A percentile compares a stretch with the other conserved stretches of the same genome.
Conservation (phyloP, 805 yeast species). For the Spencermartinsiella europaea region DNA sequence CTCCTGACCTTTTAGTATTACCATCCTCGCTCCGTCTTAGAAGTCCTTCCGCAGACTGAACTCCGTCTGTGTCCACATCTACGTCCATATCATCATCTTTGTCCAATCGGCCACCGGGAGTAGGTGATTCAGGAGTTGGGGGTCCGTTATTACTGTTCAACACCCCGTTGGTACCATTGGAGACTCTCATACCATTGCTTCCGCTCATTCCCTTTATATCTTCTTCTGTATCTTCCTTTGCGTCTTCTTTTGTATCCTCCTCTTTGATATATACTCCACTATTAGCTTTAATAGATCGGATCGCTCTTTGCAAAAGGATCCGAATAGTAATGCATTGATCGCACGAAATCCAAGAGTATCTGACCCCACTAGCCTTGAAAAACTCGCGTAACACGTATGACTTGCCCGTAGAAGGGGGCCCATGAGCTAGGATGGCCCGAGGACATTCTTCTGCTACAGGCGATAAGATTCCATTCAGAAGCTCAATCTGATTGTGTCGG, state of each 20-base stretch:
- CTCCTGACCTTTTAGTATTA: conserved; percentile 1
- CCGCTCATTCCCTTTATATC: not conserved
- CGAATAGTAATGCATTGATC: conserved; percentile 47
- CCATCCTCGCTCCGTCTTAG: too few species aligned
- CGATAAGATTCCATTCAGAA: not conserved
- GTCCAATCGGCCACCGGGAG: not conserved
- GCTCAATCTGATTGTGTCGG: conserved; percentile 3
- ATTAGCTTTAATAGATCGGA: conserved; percentile 36
- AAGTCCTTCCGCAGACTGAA: conserved; percentile 13
- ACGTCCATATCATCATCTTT: not conserved
- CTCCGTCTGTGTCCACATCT: conserved; percentile 7
- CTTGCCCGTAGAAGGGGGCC: conserved; percentile 47
- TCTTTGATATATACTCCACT: conserved; percentile 28
- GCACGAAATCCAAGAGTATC: conserved; percentile 38
- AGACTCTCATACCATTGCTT: not conserved
- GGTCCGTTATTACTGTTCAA: not conserved
- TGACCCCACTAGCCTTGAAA: conserved; percentile 27
- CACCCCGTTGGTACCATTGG: not conserved
- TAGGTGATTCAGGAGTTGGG: not conserved
- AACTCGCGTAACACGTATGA: conserved; percentile 34
- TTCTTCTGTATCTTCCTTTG: too few species aligned
- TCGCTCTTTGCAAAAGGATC: conserved; percentile 43
- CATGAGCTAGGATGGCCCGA: conserved; percentile 41
- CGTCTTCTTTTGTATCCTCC: not conserved
- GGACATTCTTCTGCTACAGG: conserved; percentile 22